Evolutionary conservation across 257 asterid genomes (phyloP), one percentile per base, ranked within the genome.

Genomic region (Ocimum tenuiflorum): DNA sequence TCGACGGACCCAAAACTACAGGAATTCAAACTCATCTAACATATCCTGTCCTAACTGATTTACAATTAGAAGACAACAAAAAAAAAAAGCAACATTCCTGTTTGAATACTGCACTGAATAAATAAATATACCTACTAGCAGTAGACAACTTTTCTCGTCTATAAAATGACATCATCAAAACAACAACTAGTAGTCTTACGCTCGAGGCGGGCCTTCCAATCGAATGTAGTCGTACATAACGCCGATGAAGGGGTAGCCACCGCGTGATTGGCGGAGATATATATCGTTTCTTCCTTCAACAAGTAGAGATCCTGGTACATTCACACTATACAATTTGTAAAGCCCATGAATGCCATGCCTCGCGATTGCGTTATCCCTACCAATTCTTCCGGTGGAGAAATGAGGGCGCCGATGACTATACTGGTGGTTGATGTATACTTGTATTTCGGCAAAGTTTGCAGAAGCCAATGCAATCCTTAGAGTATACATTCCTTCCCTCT

Each of bases 291-390:
- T 69, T 39, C 96, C 95, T 0, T 46, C 10, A 0, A 50, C 62
- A 12, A 91, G 84, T 12, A 57, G 69, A 13, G 12, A 62, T 7
- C 91, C 89, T 0, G 75, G 18, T 48, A 91, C 38, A 5, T 27
- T 45, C 0, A 84, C 73, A 11, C 52, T 65, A 48, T 73, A 84
- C 1, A 74, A 11, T 57, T 67, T 75, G 31, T 91, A 84, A 35
- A 70, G 60, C 6, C 97, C 97, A 60, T 91, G 97, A 60, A 74
- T 80, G n/a, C 96, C 97, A 67, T 91, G 97, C 41, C 97, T 83
- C 6, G 97, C 96, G 8, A 91, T 91, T 0, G 81, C 81, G 12
- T 91, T 91, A 73, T 87, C 96, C 58, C 52, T 60, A 1, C 96
- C 97, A 33, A 84, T 75, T 23, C 22, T 24, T 12, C 77, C 70